phyloP scores from a whole-genome alignment of 2,329 filamentous ascomycete genomes.

The Paramyrothecium sp. region DNA sequence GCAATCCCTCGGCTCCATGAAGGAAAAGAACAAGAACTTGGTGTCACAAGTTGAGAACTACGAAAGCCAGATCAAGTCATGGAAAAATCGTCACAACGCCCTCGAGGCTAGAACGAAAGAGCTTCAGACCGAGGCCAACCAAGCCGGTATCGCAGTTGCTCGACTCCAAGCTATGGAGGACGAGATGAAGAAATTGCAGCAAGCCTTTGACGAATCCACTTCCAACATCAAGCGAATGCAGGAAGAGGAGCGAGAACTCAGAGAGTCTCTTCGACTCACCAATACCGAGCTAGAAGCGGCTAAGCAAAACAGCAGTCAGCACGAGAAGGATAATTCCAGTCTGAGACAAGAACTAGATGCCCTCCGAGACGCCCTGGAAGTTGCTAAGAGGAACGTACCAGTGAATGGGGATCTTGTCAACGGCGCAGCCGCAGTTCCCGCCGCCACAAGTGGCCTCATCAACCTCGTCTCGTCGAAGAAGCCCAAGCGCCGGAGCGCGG shows the following conservation, averaged over 20 bases:
- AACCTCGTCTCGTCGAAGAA: slow-evolving; percentile 97
- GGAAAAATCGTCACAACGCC: slow-evolving; percentile 88
- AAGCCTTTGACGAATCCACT: slow-evolving; percentile 85
- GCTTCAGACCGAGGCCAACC: slow-evolving; percentile 93
- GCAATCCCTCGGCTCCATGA: slow-evolving; percentile 87
- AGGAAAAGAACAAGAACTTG: slow-evolving; percentile 89
- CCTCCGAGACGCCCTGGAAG: slow-evolving; percentile 87
- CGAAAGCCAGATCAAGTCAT: slow-evolving; percentile 92
- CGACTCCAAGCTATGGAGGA: slow-evolving; percentile 89
- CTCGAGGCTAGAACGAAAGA: slow-evolving; percentile 90
- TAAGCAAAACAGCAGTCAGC: slow-evolving; percentile 69
- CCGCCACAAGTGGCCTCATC: slow-evolving; percentile 75
- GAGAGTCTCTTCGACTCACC: slow-evolving; percentile 77
- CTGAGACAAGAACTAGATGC: slow-evolving; percentile 87
- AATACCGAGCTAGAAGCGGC: slow-evolving; percentile 79
- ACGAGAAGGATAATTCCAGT: slow-evolving; percentile 82
- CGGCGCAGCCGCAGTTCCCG: slow-evolving; percentile 38
- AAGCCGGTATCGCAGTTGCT: slow-evolving; percentile 92
- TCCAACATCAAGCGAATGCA: slow-evolving; percentile 91
- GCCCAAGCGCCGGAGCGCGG: slow-evolving; percentile 89
- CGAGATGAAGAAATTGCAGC: slow-evolving; percentile 89
- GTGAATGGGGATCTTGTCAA: slow-evolving; percentile 61
- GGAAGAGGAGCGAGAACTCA: slow-evolving; percentile 84
- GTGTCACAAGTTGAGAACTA: slow-evolving; percentile 90
- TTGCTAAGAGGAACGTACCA: slow-evolving; percentile 76